Evolutionary conservation across 495 filamentous ascomycete species (phyloP), one percentile per base, ranked within the genome.

Genomic region (Trichoderma orchidacearum): DNA sequence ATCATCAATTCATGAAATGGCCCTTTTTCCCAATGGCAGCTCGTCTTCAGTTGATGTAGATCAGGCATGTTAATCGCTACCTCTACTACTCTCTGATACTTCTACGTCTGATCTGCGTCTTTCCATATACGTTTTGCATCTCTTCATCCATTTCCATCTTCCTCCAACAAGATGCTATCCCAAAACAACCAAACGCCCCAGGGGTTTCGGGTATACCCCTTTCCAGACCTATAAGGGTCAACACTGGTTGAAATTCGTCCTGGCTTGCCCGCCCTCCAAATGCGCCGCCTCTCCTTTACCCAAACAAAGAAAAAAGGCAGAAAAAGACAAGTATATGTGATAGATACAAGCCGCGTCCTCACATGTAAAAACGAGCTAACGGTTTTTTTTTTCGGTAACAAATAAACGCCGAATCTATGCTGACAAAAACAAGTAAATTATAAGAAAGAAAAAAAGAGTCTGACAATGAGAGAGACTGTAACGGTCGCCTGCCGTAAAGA

Each of bases 391-490:
- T 53, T 53, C 9, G 51, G 12, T n/a, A 31, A 32, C 12, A 30
- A 53, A 21, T 3, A 53, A 32, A 32, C 51, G 51, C 51, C 51
- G n/a, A 51, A 28, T 53, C 51, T 53, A 53, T 53, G 51, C 27
- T 30, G 27, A n/a, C n/a, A n/a, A n/a, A 53, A 12, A 53, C 17
- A 23, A n/a, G 17, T 21, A 7, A 21, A 30, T 53, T 30, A 53
- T 30, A 25, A 21, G 27, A 48, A 23, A 25, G 41, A 48, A 28
- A 48, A 25, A 23, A 48, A 28, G 27, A 23, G 18, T 48, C 11
- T 48, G 18, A 13, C 30, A 31, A 30, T 1, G 51, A 21, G 15
- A 23, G 51, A n/a, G n/a, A 6, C 18, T 25, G 51, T 30, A n/a
- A n/a, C 15, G 5, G 2, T 25, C 18, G 51, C 28, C 17, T 30